Conservation (phyloP, 2,329 filamentous ascomycete species). For the Knoxdaviesia proteae region DNA sequence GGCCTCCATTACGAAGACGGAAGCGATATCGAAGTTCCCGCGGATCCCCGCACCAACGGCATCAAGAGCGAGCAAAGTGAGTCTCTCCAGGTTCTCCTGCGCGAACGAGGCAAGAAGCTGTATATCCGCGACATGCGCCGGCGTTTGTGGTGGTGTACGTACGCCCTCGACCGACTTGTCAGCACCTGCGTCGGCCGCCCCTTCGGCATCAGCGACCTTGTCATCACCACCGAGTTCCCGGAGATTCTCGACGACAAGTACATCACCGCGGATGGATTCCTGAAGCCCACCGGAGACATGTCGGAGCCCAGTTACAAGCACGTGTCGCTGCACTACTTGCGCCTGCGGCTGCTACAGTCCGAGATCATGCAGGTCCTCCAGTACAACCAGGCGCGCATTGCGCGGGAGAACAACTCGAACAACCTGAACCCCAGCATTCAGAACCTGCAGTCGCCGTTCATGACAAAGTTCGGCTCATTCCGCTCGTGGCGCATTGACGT, state of each 20-base stretch:
- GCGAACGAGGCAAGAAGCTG: conserved; percentile 46
- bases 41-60: conserved; percentile 13
- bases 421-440: conserved; percentile 52
- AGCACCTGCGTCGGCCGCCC: conserved; percentile 84
- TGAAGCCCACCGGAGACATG: conserved; percentile 31
- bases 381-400: conserved; percentile 70
- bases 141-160: conserved; percentile 91
- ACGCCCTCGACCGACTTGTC: conserved; percentile 84
- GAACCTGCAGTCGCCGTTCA: conserved; percentile 65
- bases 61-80: conserved; percentile 8
- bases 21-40: conserved; percentile 31
- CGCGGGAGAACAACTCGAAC: conserved; percentile 44
- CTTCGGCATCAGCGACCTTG: conserved; percentile 88
- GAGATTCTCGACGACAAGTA: conserved; percentile 72
- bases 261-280: conserved; percentile 62
- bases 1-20: conserved; percentile 88
- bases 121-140: conserved; percentile 74
- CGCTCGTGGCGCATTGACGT: conserved; percentile 76
- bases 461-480: conserved; percentile 69
- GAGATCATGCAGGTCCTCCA: conserved; percentile 90
- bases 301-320: conserved; percentile 66
- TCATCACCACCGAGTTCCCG: conserved; percentile 88
- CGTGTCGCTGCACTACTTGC: conserved; percentile 82
- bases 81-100: conserved; percentile 10
- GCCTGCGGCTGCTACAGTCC: conserved; percentile 70